Evolutionary conservation across 73 alveolate genomes (phyloP).

Genomic region (Blepharisma japonicum): DNA sequence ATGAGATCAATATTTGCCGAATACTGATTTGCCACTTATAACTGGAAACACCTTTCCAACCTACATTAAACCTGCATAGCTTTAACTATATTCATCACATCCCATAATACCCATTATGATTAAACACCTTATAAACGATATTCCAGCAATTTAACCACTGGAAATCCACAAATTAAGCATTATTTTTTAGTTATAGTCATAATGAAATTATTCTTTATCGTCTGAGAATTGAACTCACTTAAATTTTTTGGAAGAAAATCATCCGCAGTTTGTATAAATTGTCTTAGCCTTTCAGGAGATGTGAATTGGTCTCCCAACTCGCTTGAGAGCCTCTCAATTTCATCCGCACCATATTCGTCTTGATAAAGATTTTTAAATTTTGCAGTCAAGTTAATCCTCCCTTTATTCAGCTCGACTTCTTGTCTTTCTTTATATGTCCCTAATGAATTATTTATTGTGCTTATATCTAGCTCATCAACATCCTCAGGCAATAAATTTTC

Average conservation of each 20-base stretch:
- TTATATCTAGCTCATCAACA: background rate
- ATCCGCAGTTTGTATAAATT: background rate
- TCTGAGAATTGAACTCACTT: background rate
- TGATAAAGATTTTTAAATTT: conserved; percentile 15
- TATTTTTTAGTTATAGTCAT: too few relatives aligned
- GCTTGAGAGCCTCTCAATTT: background rate
- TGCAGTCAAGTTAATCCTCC: background rate
- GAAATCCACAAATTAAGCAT: too few relatives aligned
- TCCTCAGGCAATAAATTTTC: conserved; percentile 4
- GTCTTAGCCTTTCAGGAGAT: background rate
- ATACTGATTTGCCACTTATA: too few relatives aligned
- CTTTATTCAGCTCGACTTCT: background rate
- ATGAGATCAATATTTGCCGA: too few relatives aligned
- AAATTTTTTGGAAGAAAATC: background rate
- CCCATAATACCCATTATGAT: too few relatives aligned
- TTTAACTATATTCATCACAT: too few relatives aligned
- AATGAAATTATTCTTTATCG: too few relatives aligned
- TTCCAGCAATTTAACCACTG: too few relatives aligned
- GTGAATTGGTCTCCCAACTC: background rate
- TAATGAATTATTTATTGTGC: background rate
- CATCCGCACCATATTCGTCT: background rate
- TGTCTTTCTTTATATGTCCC: background rate
- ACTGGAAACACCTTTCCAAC: too few relatives aligned
- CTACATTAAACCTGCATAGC: too few relatives aligned
- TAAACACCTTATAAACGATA: too few relatives aligned